These are phyloP conservation scores for Phytopythium montanum DNA, from an alignment of 352 stramenopile species.

Conservation along the genomic window DNA sequence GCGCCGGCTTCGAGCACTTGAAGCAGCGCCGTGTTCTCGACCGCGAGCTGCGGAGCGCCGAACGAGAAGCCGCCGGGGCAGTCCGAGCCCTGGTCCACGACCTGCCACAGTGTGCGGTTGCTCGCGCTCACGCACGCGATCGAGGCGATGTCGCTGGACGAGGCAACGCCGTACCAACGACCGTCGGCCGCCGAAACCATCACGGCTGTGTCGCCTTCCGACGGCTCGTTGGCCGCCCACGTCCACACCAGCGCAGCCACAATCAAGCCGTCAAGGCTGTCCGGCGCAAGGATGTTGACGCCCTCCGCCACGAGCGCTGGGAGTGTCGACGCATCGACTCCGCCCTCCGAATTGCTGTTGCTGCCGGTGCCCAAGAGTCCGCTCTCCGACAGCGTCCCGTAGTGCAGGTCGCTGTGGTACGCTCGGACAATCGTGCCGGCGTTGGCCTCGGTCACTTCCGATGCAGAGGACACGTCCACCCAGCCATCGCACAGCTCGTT, in stretches of 20 bases:
- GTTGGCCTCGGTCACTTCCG: slow-evolving; percentile 24
- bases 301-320: slow-evolving; percentile 43
- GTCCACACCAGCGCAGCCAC: slow-evolving; percentile 61
- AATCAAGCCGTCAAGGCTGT: slow-evolving; percentile 42
- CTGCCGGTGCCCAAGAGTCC: slow-evolving; percentile 16
- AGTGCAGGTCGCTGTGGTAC: slow-evolving; percentile 46
- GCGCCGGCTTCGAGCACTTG: slow-evolving; percentile 22
- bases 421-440: slow-evolving; percentile 39
- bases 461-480: slow-evolving; percentile 30
- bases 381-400: slow-evolving; percentile 41
- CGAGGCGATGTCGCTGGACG: slow-evolving; percentile 34
- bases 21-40: slow-evolving; percentile 51
- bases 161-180: slow-evolving; percentile 45
- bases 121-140: slow-evolving; percentile 56
- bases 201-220: slow-evolving; percentile 25
- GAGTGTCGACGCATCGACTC: slow-evolving; percentile 34
- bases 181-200: slow-evolving; percentile 47
- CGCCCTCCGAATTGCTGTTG: slow-evolving; percentile 17
- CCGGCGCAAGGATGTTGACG: slow-evolving; percentile 58
- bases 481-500: slow-evolving; percentile 39
- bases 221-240: slow-evolving; percentile 52
- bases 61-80: slow-evolving; percentile 34
- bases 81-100: slow-evolving; percentile 40
- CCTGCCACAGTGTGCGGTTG: slow-evolving; percentile 38
- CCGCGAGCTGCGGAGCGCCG: slow-evolving; percentile 30